These are phyloP conservation scores for Ceratocystis variospora DNA, from an alignment of 2,329 filamentous ascomycete genomes.

Conservation along the genomic window DNA sequence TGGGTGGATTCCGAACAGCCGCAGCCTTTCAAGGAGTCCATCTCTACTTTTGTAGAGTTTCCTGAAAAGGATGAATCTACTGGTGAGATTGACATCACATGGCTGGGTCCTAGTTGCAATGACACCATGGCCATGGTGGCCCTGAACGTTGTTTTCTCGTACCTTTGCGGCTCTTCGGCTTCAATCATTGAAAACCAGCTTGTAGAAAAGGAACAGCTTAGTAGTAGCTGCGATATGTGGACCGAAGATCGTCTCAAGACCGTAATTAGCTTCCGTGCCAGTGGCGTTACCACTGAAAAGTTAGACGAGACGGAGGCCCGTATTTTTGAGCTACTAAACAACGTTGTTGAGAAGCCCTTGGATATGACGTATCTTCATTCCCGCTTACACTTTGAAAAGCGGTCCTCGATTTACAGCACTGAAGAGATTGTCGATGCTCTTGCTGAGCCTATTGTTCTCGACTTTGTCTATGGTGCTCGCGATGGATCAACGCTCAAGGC, in stretches of 20 bases:
- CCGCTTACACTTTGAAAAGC: slow-evolving; percentile 67
- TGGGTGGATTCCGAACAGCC: slow-evolving; percentile 83
- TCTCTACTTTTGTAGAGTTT: slow-evolving; percentile 71
- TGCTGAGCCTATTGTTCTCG: slow-evolving; percentile 72
- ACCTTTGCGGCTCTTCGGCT: slow-evolving; percentile 85
- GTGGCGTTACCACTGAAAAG: slow-evolving; percentile 75
- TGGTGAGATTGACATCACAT: slow-evolving; percentile 74
- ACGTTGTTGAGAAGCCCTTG: slow-evolving; percentile 64
- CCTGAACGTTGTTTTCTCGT: slow-evolving; percentile 65
- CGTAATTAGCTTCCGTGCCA: slow-evolving; percentile 74
- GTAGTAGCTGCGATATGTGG: slow-evolving; percentile 69
- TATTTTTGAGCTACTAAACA: slow-evolving; percentile 68
- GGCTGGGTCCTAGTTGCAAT: slow-evolving; percentile 72
- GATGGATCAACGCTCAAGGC: slow-evolving; percentile 63
- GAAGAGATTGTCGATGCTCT: slow-evolving; percentile 74
- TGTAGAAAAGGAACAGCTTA: slow-evolving; percentile 84
- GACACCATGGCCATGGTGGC: slow-evolving; percentile 56
- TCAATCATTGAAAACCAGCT: slow-evolving; percentile 82
- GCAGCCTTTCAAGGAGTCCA: slow-evolving; percentile 55
- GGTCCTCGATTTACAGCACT: slow-evolving; percentile 69
- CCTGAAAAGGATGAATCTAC: slow-evolving; percentile 92
- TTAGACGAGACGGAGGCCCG: slow-evolving; percentile 72
- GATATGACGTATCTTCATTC: slow-evolving; percentile 86
- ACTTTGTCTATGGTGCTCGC: slow-evolving; percentile 78
- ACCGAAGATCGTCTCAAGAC: slow-evolving; percentile 68